These are phyloP conservation scores for Cercospora janseana DNA, from an alignment of 2,329 filamentous ascomycete species.

Conservation along the genomic window DNA sequence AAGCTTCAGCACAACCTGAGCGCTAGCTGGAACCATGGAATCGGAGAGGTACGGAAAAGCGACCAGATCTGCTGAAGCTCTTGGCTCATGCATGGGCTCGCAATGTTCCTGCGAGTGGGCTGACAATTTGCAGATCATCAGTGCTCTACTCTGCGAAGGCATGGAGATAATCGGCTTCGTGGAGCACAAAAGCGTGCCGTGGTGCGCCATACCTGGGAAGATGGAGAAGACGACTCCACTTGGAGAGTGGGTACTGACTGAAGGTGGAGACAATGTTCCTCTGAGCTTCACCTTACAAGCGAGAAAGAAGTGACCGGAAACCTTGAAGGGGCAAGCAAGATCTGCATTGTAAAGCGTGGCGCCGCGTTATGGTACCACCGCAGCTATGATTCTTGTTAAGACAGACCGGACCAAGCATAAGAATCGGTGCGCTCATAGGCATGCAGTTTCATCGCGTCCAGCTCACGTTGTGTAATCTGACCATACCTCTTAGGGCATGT, in stretches of 20 bases:
- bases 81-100: background rate
- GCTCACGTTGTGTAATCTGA: too few species aligned
- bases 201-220: slow-evolving; percentile 23
- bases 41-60: slow-evolving; percentile 19
- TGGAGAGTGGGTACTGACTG: slow-evolving; percentile 9
- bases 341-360: too few species aligned
- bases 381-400: too few species aligned
- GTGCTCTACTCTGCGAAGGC: slow-evolving; percentile 23
- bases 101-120: background rate
- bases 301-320: background rate
- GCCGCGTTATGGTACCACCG: too few species aligned
- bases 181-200: slow-evolving; percentile 27
- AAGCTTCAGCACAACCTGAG: slow-evolving; percentile 16
- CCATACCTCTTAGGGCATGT: too few species aligned
- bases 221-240: slow-evolving; percentile 19
- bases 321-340: background rate
- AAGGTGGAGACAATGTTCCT: slow-evolving; percentile 8
- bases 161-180: slow-evolving; percentile 22
- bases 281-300: slow-evolving; percentile 14
- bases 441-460: too few species aligned
- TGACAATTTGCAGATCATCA: slow-evolving; percentile 16
- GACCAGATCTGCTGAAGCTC: background rate
- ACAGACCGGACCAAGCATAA: too few species aligned
- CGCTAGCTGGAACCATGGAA: slow-evolving; percentile 27
- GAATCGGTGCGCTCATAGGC: too few species aligned